A percentile compares a stretch with the other conserved stretches of the same genome.
Conservation (phyloP, 768 basidiomycete species). For the Tulasnella sp. region DNA sequence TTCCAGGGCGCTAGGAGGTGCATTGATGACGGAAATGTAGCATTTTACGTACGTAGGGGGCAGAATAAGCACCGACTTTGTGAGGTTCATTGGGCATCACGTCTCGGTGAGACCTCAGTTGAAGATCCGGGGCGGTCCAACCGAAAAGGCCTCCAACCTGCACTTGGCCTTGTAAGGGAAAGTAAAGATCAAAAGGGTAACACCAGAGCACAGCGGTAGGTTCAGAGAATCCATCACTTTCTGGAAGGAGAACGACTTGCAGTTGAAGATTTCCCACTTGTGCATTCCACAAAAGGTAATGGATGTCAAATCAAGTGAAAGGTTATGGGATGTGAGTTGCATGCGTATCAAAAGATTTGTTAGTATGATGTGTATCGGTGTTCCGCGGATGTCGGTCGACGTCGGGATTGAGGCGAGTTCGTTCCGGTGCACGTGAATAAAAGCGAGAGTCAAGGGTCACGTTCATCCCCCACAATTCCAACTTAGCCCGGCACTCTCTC, state of each 20-base stretch:
- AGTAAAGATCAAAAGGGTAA: too few relatives aligned
- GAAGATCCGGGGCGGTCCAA: not conserved
- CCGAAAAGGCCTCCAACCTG: not conserved
- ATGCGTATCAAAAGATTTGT: not conserved
- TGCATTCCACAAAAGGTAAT: not conserved
- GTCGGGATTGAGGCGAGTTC: not conserved
- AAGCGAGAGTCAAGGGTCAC: slow-evolving; percentile 1
- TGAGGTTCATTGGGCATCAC: not conserved
- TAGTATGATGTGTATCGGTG: not conserved
- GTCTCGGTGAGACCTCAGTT: not conserved
- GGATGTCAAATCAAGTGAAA: not conserved
- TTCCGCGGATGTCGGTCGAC: not conserved
- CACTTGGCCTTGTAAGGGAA: not conserved
- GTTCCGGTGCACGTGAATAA: not conserved
- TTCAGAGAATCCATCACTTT: not conserved
- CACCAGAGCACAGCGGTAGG: too few relatives aligned
- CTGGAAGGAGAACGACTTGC: not conserved
- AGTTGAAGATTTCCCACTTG: not conserved
- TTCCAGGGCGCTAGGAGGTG: not conserved
- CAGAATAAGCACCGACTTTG: not conserved
- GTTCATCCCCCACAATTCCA: not conserved
- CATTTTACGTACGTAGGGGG: not conserved
- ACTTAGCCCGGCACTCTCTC: not conserved
- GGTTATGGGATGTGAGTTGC: not conserved
- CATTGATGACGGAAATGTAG: not conserved